Conservation (phyloP, 495 filamentous ascomycete species). For the Xanthoparmelia taractica region DNA sequence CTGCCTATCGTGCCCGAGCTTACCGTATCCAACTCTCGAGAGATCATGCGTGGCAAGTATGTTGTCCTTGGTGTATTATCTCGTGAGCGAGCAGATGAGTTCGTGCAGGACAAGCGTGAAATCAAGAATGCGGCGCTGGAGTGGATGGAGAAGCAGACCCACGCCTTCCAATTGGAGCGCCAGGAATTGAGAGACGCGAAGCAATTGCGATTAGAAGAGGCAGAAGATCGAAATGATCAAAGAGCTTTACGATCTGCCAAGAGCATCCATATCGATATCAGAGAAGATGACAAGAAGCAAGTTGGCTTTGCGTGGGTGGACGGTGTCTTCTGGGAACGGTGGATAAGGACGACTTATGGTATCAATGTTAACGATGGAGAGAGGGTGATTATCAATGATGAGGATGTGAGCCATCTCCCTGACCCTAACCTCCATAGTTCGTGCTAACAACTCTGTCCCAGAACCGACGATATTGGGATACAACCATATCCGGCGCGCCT, state of each 20-base stretch:
- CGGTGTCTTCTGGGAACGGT: conserved; percentile 93
- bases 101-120: conserved; percentile 69
- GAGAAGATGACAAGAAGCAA: conserved; percentile 76
- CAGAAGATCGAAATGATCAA: conserved; percentile 87
- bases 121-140: conserved; percentile 92
- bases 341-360: conserved; percentile 89
- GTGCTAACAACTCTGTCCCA: conserved; percentile 36
- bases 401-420: conserved; percentile 65
- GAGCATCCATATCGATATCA: conserved; percentile 82
- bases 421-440: neutral
- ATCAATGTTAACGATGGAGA: conserved; percentile 80
- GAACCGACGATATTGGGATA: conserved; percentile 93
- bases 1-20: conserved; percentile 95
- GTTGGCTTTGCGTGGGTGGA: conserved; percentile 98
- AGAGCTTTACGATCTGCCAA: conserved; percentile 81
- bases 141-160: conserved; percentile 94
- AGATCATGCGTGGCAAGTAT: conserved; percentile 89
- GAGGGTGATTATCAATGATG: conserved; percentile 91
- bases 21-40: conserved; percentile 78
- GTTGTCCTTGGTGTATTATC: conserved; percentile 88
- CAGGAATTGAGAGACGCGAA: conserved; percentile 90
- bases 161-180: conserved; percentile 80
- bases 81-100: conserved; percentile 71
- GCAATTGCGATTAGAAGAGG: conserved; percentile 90
- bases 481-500: conserved; percentile 72